Evolutionary conservation across 345 rosid genomes (phyloP), one percentile per base, ranked within the genome.

Genomic region (Rhizophora apiculata): DNA sequence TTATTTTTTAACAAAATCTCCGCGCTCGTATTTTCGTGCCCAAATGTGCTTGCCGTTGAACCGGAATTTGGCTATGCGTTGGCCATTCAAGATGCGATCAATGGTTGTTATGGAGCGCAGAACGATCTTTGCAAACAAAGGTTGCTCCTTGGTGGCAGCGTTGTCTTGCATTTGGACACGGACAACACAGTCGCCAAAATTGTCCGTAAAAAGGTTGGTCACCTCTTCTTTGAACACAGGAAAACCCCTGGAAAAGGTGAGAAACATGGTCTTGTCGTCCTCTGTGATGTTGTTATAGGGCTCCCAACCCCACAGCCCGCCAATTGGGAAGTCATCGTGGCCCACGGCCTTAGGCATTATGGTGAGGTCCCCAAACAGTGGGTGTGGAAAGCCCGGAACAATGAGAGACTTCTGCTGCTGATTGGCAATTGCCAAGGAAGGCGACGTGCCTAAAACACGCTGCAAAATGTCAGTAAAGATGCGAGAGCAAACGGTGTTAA

Each of bases 31-130:
- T 65, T 85, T 85, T 13, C 88, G 70, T 48, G 88, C 84, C 85
- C 86, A 85, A 1, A 85, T 78, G 63, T 85, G 88, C 48, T 85
- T 85, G 2, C 86, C 83, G 27, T 85, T 80, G 73, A 82, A 70
- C 59, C 83, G 75, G 32, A 78, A 85, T 72, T 82, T 85, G 4
- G 88, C 84, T 3, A 82, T 70, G 60, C 67, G 73, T 37, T 52
- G 58, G 1, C 81, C 86, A 8, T 53, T 55, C 53, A 85, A 66
- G 32, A 85, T 60, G 13, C 61, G 68, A 74, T 85, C 88, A 29
- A 82, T 81, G 20, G 53, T 65, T 9, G 52, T 7, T 36, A 80
- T 56, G 2, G 84, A 73, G 8, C 29, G 62, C 57, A 82, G 26
- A 2, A 85, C 62, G 81, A 85, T 43, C 54, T 48, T 78, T 5